Conservation (phyloP, 192 early-diverging fungal genomes). For the Phycomyces nitens region DNA sequence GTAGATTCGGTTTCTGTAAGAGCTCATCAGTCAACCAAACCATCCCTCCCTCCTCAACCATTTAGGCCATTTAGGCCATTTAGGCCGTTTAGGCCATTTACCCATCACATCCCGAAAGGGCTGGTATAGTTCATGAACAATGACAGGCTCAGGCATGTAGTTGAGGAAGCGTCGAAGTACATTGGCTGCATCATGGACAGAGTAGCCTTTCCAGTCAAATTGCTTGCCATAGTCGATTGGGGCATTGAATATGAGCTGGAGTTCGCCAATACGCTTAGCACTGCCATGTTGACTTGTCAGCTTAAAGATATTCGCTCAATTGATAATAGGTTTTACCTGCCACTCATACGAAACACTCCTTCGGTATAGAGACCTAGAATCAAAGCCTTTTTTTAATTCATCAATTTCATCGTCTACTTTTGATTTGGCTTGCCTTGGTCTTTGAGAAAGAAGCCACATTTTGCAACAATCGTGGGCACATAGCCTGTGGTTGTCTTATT, state of each 20-base stretch:
- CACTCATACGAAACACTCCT: conserved; percentile 78
- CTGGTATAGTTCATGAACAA: conserved; percentile 58
- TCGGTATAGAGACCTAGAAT: conserved; percentile 39
- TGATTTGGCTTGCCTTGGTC: conserved; percentile 27
- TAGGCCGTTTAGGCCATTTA: too few species aligned
- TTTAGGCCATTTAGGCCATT: too few species aligned
- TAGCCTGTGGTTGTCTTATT: conserved; percentile 21
- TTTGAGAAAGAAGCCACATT: conserved; percentile 36
- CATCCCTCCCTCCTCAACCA: not conserved
- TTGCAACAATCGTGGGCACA: conserved; percentile 32
- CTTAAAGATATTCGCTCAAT: not conserved
- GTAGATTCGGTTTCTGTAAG: conserved; percentile 19
- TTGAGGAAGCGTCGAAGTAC: conserved; percentile 71
- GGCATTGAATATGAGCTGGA: conserved; percentile 66
- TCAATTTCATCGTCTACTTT: not conserved
- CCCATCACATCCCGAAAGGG: conserved; percentile 60
- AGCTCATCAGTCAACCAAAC: not conserved
- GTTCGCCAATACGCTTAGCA: conserved; percentile 64
- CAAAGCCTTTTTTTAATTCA: not conserved
- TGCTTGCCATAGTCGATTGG: conserved; percentile 61
- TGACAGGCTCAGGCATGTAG: conserved; percentile 69
- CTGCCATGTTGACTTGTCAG: conserved; percentile 48
- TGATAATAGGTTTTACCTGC: conserved; percentile 37
- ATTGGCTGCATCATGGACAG: conserved; percentile 74
- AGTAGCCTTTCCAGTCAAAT: conserved; percentile 63